phyloP scores from a whole-genome alignment of 306 rosid species.

The Biancaea sappan region DNA sequence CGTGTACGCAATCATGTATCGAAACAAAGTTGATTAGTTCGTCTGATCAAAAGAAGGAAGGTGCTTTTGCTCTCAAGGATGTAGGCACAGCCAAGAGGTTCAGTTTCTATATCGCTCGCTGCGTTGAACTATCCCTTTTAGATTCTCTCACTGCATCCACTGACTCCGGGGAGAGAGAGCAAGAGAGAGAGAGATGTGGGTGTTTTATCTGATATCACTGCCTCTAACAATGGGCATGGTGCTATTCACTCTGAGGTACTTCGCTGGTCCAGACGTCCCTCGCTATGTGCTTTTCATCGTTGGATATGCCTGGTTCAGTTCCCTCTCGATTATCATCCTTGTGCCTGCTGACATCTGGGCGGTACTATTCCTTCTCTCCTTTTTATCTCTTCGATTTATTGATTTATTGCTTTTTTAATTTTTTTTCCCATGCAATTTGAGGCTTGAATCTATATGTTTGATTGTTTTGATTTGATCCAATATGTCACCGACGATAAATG shows the following conservation, averaged over 20 bases:
- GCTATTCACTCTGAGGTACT: constrained; percentile 71
- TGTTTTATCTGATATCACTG: constrained; percentile 91
- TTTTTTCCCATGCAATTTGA: not conserved
- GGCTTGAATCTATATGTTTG: not conserved
- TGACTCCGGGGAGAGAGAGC: not conserved
- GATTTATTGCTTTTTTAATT: too few species aligned
- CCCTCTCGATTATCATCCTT: constrained; percentile 85
- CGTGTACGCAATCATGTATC: too few species aligned
- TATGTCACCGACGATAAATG: too few species aligned
- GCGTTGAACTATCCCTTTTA: constrained; percentile 31
- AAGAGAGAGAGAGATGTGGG: constrained; percentile 67
- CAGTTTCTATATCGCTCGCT: too few species aligned
- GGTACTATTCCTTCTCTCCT: constrained; percentile 42
- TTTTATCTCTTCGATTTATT: not conserved
- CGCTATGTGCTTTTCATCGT: constrained; percentile 87
- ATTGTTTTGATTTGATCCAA: not conserved
- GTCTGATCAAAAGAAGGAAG: too few species aligned
- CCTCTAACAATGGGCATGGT: constrained; percentile 87
- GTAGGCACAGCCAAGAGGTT: constrained; percentile 3
- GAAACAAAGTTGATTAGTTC: not conserved
- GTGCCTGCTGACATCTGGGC: constrained; percentile 98
- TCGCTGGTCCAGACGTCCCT: constrained; percentile 84
- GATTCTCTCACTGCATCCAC: not conserved
- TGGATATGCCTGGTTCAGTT: constrained; percentile 94
- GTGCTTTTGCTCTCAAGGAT: not conserved